Conservation (phyloP, 2,329 filamentous ascomycete species). For the Periconia sp. region DNA sequence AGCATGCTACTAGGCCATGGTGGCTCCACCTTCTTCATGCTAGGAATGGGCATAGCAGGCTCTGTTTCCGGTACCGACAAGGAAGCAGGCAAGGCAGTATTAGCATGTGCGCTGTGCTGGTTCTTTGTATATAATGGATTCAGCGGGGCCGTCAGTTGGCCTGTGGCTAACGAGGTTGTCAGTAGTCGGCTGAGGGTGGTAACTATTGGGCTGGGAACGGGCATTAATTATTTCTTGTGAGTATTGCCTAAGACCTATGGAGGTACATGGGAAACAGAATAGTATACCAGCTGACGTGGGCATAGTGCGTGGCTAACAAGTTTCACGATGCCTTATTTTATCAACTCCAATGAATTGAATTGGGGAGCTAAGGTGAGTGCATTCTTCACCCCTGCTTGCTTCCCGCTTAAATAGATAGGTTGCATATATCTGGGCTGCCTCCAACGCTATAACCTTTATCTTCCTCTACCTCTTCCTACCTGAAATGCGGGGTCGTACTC, state of each 20-base stretch:
- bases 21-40: conserved; percentile 10
- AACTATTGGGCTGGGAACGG: conserved; percentile 23
- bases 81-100: conserved; percentile 11
- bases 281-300: not conserved
- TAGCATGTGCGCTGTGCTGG: conserved; percentile 8
- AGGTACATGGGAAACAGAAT: no score
- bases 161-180: conserved; percentile 27
- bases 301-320: conserved; percentile 32
- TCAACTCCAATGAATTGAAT: conserved; percentile 40
- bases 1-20: conserved; percentile 10
- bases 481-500: conserved; percentile 38
- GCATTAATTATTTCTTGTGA: conserved; percentile 12
- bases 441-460: conserved; percentile 52
- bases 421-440: conserved; percentile 18
- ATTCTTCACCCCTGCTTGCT: not conserved
- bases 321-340: conserved; percentile 43
- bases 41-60: conserved; percentile 13
- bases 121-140: conserved; percentile 39
- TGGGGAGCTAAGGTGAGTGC: conserved; percentile 22
- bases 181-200: conserved; percentile 32
- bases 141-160: conserved; percentile 34
- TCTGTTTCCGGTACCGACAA: conserved; percentile 1
- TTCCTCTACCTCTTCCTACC: conserved; percentile 67
- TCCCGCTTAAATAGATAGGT: not conserved
- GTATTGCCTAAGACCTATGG: no score